Percentiles rank a stretch among this genome's conserved stretches.
These are phyloP conservation scores for Phytopythium cucurbitacearum DNA, from an alignment of 352 stramenopile genomes.

Conservation along the genomic window DNA sequence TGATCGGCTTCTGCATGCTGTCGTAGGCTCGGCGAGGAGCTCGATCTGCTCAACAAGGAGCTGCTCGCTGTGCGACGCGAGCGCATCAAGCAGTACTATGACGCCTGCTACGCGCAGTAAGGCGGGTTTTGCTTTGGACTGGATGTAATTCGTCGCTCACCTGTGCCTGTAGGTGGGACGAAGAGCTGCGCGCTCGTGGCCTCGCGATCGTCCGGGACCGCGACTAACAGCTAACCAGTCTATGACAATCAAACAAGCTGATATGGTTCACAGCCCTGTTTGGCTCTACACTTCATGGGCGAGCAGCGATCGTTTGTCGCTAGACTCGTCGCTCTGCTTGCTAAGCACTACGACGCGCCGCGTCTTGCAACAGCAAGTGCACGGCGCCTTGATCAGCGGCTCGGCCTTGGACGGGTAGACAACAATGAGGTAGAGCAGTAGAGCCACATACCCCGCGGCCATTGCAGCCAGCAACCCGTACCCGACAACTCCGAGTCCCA, in stretches of 20 bases:
- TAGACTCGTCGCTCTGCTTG: constrained; percentile 4
- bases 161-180: constrained; percentile 44
- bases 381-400: not conserved
- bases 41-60: constrained; percentile 76
- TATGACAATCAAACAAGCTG: not conserved
- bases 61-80: constrained; percentile 57
- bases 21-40: constrained; percentile 55
- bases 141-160: not conserved
- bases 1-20: not conserved
- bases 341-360: not conserved
- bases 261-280: not conserved
- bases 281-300: not conserved
- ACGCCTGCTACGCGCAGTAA: constrained; percentile 68
- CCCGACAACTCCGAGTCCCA: constrained; percentile 15
- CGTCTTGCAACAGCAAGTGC: not conserved
- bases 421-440: constrained; percentile 57
- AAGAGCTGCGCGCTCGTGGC: constrained; percentile 59
- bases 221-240: constrained; percentile 28
- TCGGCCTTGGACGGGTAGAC: constrained; percentile 33
- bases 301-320: constrained; percentile 11
- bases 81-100: constrained; percentile 69
- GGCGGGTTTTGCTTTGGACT: constrained; percentile 2
- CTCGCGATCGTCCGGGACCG: constrained; percentile 65
- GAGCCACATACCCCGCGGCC: constrained; percentile 25
- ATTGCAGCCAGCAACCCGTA: constrained; percentile 9